Evolutionary conservation across 2,329 filamentous ascomycete species (phyloP), one percentile per base, ranked within the genome.

Genomic region (Chaetomium sp.): DNA sequence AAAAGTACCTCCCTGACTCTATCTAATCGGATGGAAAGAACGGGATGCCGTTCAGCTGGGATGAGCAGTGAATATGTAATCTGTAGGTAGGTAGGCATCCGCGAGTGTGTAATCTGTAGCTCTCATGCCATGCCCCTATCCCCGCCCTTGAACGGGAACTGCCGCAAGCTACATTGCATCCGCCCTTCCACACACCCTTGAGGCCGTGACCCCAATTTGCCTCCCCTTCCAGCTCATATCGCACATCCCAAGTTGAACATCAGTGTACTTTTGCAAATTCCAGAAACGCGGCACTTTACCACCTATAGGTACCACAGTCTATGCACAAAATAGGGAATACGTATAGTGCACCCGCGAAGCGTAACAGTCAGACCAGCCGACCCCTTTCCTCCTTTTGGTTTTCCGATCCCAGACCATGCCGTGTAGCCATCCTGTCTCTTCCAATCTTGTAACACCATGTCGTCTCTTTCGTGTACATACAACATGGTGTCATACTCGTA

Each of bases 351-450:
- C 10, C 57, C 60, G 35, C 27, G 29, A 59, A 63, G 60, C 54
- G 56, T 45, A 61, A 49, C 21, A 57, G 54, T 65, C 54, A 65
- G 65, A 25, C 65, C 60, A 61, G 65, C 60, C 60, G 63, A 65
- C 60, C 54, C 13, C 49, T 57, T 56, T 49, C 33, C 38, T 25
- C 42, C 50, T 45, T 54, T 63, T 38, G 19, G 38, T 62, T 65
- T 63, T 45, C 38, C 53, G 1, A 60, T 21, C 25, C 35, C 38
- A 35, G 54, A 61, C 60, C 60, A 58, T 65, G 67, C 63, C 51
- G 64, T 66, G 62, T 63, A 56, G 54, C 62, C 57, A 60, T 19
- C 35, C 16, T 29, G 63, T 57, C 38, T 50, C 13, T 60, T 53
- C 62, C 62, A 61, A 53, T 68, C 60, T 65, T 56, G 31, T 65